Conservation (phyloP, 2,329 filamentous ascomycete species). For the Botrytis fragariae region DNA sequence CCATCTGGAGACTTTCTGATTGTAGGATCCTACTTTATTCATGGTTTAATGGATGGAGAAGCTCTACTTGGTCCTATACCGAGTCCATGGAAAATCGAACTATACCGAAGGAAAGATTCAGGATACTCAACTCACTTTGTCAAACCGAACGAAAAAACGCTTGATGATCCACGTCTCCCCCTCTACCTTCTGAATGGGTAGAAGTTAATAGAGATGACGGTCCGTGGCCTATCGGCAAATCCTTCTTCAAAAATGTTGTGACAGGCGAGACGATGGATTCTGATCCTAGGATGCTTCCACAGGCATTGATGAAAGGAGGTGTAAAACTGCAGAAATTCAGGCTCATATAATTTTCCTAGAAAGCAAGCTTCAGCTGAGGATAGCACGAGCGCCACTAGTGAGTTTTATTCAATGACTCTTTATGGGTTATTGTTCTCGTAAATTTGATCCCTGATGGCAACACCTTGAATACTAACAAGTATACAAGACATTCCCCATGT, state of each 20-base stretch:
- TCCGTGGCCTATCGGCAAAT: neutral
- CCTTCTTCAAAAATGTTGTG: accelerated
- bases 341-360: accelerated
- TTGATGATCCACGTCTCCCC: neutral
- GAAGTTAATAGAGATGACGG: neutral
- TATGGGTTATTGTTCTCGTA: neutral
- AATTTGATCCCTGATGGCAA: too few species aligned
- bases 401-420: neutral
- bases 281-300: neutral
- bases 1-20: neutral
- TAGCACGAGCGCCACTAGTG: accelerated
- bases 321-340: neutral
- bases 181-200: neutral
- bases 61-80: neutral
- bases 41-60: neutral
- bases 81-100: neutral
- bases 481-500: too few species aligned
- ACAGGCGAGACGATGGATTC: neutral
- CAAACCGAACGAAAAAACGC: neutral
- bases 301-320: neutral
- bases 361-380: neutral
- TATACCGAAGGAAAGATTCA: neutral
- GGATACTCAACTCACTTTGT: neutral
- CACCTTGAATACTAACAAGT: too few species aligned
- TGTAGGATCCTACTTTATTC: neutral